Base-by-base conservation (phyloP, 2,329 filamentous ascomycete genomes). In the Pezicula neosporulosa region DNA sequence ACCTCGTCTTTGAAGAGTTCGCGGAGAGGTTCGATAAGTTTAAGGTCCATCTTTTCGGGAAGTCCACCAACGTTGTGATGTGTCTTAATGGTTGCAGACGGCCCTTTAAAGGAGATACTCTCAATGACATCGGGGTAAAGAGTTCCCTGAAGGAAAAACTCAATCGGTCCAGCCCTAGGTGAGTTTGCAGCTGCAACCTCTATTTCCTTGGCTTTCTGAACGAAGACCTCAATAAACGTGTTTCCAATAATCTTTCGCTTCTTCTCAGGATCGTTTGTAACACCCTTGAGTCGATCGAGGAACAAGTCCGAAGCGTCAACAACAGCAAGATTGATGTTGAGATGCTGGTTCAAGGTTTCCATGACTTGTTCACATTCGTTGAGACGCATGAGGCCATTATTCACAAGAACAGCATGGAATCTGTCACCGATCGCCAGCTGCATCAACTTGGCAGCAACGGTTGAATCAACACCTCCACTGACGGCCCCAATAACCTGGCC, bases 171-270 rank as follows among this genome's bases (percentile, higher is more conserved):
- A n/a, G 83, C 84, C 49, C 78, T 77, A 1, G 77, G 70, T 0
- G 86, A 85, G 64, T 86, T 77, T 56, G 83, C 81, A 0, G 88
- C 88, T 27, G 78, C 83, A 50, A 81, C 81, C 56, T 90, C 89
- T 44, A 95, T 92, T 60, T 82, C 77, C 62, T 80, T 80, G 24
- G 89, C 91, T 67, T 91, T 86, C 53, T 85, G 76, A 69, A 96
- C 86, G 70, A 96, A 97, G 27, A 96, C 73, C 60, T 91, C 87
- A 58, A 91, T 90, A 68, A 91, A 89, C 19, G 77, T 78, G 56
- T 77, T 81, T 50, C 91, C 92, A 55, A 97, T 97, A 62, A 97
- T 85, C 73, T 96, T 96, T 50, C 92, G 80, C 78, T 96, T 97
- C 66, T 81, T 81, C 72, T 97, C 92, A 0, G 93, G 92, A 28